A percentile compares a stretch with the other conserved stretches of the same genome.
Evolutionary conservation across 495 filamentous ascomycete genomes (phyloP).

Genomic region (Penicillium steckii): DNA sequence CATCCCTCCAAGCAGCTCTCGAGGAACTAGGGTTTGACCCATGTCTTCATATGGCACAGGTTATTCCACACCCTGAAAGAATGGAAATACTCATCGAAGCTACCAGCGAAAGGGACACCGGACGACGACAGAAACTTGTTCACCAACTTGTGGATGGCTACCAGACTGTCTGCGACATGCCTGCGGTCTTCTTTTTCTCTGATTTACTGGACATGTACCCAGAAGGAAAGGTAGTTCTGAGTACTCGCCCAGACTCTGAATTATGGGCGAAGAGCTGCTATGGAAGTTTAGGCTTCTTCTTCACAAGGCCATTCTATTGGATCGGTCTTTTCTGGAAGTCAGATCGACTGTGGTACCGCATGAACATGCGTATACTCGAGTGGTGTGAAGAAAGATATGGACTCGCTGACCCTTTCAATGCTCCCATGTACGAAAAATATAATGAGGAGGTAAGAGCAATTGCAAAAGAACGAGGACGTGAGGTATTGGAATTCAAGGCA

Average conservation of each 20-base stretch:
- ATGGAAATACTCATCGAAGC: constrained; percentile 7
- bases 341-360: constrained; percentile 9
- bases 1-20: constrained; percentile 14
- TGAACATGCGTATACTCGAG: constrained; percentile 13
- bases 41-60: constrained; percentile 16
- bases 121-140: constrained; percentile 4
- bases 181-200: constrained; percentile 10
- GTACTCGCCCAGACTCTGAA: background rate
- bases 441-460: constrained; percentile 10
- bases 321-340: constrained; percentile 9
- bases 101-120: background rate
- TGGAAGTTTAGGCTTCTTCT: constrained; percentile 12
- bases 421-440: constrained; percentile 1
- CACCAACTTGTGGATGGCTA: constrained; percentile 7
- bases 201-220: constrained; percentile 16
- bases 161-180: constrained; percentile 13
- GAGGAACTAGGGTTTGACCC: constrained; percentile 8
- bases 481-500: constrained; percentile 12
- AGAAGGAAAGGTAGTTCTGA: constrained; percentile 4
- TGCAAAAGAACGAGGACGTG: background rate
- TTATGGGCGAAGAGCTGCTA: constrained; percentile 10
- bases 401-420: constrained; percentile 1
- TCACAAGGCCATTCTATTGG: constrained; percentile 1
- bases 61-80: constrained; percentile 10
- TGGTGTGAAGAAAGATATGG: constrained; percentile 5